These are phyloP conservation scores for Herpetospermum pedunculosum DNA, from an alignment of 306 rosid species.

Conservation along the genomic window DNA sequence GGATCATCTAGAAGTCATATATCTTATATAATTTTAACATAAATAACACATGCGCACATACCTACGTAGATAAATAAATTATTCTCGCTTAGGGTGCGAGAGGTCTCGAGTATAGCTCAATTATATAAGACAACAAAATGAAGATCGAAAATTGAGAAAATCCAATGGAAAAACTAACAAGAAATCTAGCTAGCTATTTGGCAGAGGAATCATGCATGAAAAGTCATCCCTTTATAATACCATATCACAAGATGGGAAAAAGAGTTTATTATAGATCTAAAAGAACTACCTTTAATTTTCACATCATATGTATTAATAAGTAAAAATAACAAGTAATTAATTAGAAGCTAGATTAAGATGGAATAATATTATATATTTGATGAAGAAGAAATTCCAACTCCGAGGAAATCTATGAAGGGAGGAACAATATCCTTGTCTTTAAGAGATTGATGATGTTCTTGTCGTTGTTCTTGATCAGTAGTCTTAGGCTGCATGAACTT, in stretches of 20 bases:
- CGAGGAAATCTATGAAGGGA: slow-evolving; percentile 74
- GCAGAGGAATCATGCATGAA: not conserved
- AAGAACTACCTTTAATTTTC: not conserved
- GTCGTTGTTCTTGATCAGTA: slow-evolving; percentile 11
- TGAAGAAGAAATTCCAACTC: slow-evolving; percentile 54
- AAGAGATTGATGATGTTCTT: slow-evolving; percentile 15
- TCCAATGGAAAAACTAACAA: not conserved
- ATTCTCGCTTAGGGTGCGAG: no score
- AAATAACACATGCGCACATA: not conserved
- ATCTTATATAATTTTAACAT: no score
- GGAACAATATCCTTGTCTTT: slow-evolving; percentile 30
- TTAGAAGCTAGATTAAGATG: not conserved
- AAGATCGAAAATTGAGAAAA: not conserved
- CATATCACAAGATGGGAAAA: not conserved
- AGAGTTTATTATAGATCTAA: not conserved
- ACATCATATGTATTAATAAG: not conserved
- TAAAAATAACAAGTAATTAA: not conserved
- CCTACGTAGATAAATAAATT: not conserved
- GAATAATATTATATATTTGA: slow-evolving; percentile 2
- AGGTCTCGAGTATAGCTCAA: no score
- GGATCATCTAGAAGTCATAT: no score
- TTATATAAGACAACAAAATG: not conserved
- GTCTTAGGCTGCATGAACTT: slow-evolving; percentile 12
- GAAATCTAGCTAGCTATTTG: not conserved
- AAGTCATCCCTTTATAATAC: not conserved